These are phyloP conservation scores for Paraleonurus japonicus DNA, from an alignment of 257 asterid genomes.

Conservation along the genomic window DNA sequence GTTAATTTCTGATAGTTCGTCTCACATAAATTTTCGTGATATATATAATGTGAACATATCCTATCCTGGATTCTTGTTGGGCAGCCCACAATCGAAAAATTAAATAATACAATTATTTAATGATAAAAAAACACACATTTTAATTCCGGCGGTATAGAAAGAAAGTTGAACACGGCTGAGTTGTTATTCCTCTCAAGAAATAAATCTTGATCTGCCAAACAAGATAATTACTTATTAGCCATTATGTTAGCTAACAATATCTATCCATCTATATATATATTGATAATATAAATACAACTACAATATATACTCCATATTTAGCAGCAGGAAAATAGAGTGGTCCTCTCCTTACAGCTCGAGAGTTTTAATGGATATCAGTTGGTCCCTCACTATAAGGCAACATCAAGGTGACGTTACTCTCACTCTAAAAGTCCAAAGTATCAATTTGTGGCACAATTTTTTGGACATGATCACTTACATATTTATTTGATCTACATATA, in stretches of 20 bases:
- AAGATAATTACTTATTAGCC: background rate
- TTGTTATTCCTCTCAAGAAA: background rate
- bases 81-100: slow-evolving; percentile 21
- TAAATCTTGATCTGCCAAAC: slow-evolving; percentile 20
- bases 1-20: too few relatives aligned
- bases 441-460: background rate
- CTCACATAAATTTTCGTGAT: too few relatives aligned
- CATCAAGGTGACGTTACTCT: slow-evolving; percentile 31
- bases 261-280: too few relatives aligned
- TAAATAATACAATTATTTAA: slow-evolving; percentile 1
- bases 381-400: slow-evolving; percentile 30
- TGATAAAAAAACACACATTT: slow-evolving; percentile 22
- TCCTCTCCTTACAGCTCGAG: slow-evolving; percentile 22
- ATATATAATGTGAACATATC: slow-evolving; percentile 10
- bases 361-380: slow-evolving; percentile 19
- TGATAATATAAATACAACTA: too few relatives aligned
- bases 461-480: background rate
- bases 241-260: background rate
- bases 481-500: background rate
- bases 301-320: too few relatives aligned
- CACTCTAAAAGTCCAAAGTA: slow-evolving; percentile 18
- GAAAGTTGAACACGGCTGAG: slow-evolving; percentile 20
- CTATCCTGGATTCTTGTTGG: slow-evolving; percentile 13
- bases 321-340: slow-evolving; percentile 22
- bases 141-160: background rate